Evolutionary conservation across 1,139 yeast genomes (phyloP), one percentile per base, ranked within the genome.

Genomic region (Kluyveromyces sp.): DNA sequence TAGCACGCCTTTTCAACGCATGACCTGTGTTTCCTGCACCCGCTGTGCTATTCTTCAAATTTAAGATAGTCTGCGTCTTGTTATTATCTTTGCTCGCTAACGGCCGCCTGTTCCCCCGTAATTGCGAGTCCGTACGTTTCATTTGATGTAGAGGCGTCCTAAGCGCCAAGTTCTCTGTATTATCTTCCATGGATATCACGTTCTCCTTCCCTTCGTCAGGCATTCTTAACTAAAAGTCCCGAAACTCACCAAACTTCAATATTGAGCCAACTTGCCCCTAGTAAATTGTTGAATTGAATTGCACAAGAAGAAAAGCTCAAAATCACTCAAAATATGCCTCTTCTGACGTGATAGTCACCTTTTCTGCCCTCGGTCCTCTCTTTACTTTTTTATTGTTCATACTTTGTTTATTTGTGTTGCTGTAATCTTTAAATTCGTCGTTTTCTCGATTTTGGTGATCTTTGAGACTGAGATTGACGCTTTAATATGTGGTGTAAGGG

Each of bases 11-110:
- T 33, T 45, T 50, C 45, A 36, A 45, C 46, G 41, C 41, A 46
- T 38, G 18, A 15, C 20, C 41, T 12, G 32, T 20, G 7, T 35
- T 35, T 9, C 37, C 29, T 9, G 15, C 36, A 30, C 47, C 58
- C 39, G 52, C 53, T 34, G 53, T 48, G 6, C 33, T 13, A 7
- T 36, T 41, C 31, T 38, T 42, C 30, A 20, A 19, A 20, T 33
- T 35, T 7, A 38, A 19, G 9, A 33, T 26, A n/a, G 38, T 13
- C 22, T 42, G 45, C 3, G 54, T 33, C 33, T 49, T 47, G 39
- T 59, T 60, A 20, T 53, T 58, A 43, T 60, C 63, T 45, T 60
- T 60, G n/a, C 58, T 49, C 11, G 61, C 62, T 28, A 60, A 45
- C 2, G 65, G 65, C 30, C 51, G 46, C 38, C 65, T 46, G 17